Evolutionary conservation across 75 land plant genomes (phyloP).

Genomic region (Cunninghamia lanceolata): DNA sequence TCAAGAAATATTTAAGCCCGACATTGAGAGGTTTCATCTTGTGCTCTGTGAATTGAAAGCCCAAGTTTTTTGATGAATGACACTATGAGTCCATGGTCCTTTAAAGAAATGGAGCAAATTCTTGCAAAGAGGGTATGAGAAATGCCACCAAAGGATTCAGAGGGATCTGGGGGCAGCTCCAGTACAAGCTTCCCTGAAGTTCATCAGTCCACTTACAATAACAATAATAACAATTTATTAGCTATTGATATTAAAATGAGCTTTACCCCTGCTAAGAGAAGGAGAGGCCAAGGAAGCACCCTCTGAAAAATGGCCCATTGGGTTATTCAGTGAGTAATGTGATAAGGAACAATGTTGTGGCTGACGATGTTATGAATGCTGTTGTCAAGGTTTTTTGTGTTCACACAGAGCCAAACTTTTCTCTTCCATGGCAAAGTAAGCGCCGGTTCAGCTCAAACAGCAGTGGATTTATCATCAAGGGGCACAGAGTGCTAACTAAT

Average conservation of each 20-base stretch:
- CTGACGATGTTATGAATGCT: conserved; percentile 70
- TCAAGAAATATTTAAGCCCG: no score
- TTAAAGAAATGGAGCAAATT: not conserved
- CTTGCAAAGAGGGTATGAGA: not conserved
- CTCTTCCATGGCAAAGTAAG: conserved; percentile 92
- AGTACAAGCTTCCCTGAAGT: not conserved
- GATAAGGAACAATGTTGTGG: conserved; percentile 9
- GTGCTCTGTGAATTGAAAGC: no score
- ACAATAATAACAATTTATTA: not conserved
- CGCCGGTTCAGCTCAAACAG: conserved; percentile 86
- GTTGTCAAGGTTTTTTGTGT: conserved; percentile 97
- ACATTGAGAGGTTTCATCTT: no score
- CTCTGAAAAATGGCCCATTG: not conserved
- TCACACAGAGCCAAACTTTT: conserved; percentile 93
- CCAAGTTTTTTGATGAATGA: no score
- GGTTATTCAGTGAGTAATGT: not conserved
- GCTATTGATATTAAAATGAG: not conserved
- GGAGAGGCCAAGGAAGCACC: not conserved
- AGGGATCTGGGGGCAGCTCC: not conserved
- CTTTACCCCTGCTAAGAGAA: not conserved
- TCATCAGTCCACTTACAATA: not conserved
- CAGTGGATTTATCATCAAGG: conserved; percentile 77
- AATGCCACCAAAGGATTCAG: not conserved
- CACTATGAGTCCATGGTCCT: not conserved
- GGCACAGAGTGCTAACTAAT: conserved; percentile 78